Conservation (phyloP, 2,329 filamentous ascomycete genomes). For the Hypoxylon sp. region DNA sequence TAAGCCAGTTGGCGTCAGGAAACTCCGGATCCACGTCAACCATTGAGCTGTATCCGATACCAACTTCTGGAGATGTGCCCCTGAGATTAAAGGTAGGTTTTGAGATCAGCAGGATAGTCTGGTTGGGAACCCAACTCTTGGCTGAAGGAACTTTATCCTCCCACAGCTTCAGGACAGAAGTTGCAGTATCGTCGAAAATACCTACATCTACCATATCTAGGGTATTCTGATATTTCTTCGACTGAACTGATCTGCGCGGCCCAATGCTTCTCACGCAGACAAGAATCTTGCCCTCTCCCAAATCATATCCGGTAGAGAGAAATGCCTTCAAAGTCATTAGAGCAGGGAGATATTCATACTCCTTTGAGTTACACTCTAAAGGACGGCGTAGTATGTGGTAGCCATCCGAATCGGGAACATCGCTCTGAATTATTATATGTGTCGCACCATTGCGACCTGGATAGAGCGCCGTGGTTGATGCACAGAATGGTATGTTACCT, state of each 20-base stretch:
- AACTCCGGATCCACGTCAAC: slow-evolving; percentile 70
- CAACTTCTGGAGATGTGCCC: slow-evolving; percentile 44
- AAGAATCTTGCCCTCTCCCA: slow-evolving; percentile 65
- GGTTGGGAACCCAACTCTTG: slow-evolving; percentile 61
- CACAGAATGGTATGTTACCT: slow-evolving; percentile 58
- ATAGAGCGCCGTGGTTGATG: slow-evolving; percentile 69
- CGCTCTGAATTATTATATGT: slow-evolving; percentile 68
- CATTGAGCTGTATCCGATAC: slow-evolving; percentile 61
- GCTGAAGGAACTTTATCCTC: slow-evolving; percentile 63
- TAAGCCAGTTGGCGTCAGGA: slow-evolving; percentile 68
- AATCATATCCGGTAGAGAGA: slow-evolving; percentile 67
- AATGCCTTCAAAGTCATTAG: slow-evolving; percentile 72
- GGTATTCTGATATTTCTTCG: slow-evolving; percentile 63
- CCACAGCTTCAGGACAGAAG: slow-evolving; percentile 69
- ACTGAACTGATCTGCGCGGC: slow-evolving; percentile 63
- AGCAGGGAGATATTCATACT: slow-evolving; percentile 56
- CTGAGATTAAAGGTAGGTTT: slow-evolving; percentile 55
- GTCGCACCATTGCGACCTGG: slow-evolving; percentile 69
- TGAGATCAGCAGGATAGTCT: slow-evolving; percentile 66
- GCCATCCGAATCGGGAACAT: slow-evolving; percentile 57
- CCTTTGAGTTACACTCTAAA: slow-evolving; percentile 57
- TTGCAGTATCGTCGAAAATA: slow-evolving; percentile 71
- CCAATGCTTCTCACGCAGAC: slow-evolving; percentile 73
- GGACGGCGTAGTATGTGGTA: slow-evolving; percentile 62
- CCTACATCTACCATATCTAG: slow-evolving; percentile 65